phyloP scores from a whole-genome alignment of 306 rosid species.

The Delonix regia region DNA sequence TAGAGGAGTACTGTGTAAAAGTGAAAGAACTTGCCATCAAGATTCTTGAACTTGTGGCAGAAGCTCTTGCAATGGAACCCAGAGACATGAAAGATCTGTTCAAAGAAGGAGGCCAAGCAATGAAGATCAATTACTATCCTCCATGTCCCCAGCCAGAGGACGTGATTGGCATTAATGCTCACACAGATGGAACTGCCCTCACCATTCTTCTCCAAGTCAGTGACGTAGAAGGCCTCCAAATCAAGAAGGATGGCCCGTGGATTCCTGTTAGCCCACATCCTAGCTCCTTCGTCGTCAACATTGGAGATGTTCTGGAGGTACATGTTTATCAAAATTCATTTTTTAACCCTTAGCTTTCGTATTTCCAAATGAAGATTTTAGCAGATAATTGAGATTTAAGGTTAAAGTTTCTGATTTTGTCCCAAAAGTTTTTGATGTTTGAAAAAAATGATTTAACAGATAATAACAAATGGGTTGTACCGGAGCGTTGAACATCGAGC shows the following conservation, averaged over 20 bases:
- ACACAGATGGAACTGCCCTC: background rate
- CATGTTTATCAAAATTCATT: background rate
- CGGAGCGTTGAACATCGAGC: slow-evolving; percentile 3
- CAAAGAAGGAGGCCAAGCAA: background rate
- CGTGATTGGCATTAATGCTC: background rate
- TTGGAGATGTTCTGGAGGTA: background rate
- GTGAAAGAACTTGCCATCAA: background rate
- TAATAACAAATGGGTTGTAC: slow-evolving; percentile 7
- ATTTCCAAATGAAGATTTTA: too few relatives aligned
- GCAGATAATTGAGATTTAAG: too few relatives aligned
- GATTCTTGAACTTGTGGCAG: background rate
- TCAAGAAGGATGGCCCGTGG: background rate
- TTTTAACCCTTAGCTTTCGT: background rate
- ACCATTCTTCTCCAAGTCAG: background rate
- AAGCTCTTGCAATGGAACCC: background rate
- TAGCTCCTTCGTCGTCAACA: background rate
- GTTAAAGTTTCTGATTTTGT: too few relatives aligned
- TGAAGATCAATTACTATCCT: slow-evolving; percentile 1
- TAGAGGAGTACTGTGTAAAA: background rate
- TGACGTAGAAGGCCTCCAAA: background rate
- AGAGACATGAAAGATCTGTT: background rate
- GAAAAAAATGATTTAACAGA: background rate
- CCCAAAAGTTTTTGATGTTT: too few relatives aligned
- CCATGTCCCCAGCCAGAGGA: background rate
- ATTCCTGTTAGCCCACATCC: background rate